These are phyloP conservation scores for Leptographium wingfieldii DNA, from an alignment of 2,329 filamentous ascomycete genomes.

Conservation along the genomic window DNA sequence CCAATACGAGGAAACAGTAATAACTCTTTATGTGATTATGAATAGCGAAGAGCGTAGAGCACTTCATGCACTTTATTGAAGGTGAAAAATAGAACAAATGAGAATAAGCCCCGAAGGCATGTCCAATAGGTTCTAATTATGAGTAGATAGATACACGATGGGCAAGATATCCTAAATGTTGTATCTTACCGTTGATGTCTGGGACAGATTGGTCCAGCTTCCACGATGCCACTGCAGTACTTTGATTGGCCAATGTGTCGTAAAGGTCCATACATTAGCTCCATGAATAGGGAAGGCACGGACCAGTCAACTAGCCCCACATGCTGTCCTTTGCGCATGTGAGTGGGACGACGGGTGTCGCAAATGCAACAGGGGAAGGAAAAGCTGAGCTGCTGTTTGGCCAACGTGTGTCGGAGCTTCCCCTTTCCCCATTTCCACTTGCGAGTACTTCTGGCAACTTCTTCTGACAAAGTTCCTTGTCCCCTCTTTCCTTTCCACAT, in stretches of 20 bases:
- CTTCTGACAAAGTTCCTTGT: not conserved
- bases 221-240: not conserved
- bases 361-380: not conserved
- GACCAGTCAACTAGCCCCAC: not conserved
- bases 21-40: too few relatives aligned
- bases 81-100: too few relatives aligned
- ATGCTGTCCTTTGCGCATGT: not conserved
- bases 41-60: too few relatives aligned
- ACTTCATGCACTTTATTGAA: too few relatives aligned
- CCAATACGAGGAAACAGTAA: too few relatives aligned
- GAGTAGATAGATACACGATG: too few relatives aligned
- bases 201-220: not conserved
- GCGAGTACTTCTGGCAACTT: not conserved
- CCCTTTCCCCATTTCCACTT: not conserved
- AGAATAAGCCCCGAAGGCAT: too few relatives aligned
- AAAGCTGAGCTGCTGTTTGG: not conserved
- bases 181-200: too few relatives aligned
- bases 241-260: not conserved
- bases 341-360: not conserved
- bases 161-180: too few relatives aligned
- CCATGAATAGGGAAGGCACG: not conserved
- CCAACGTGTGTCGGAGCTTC: not conserved
- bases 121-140: too few relatives aligned
- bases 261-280: not conserved
- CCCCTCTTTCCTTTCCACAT: not conserved